Evolutionary conservation across 169 alveolate genomes (phyloP), one percentile per base, ranked within the genome.

Genomic region (Plasmodium adleri): DNA sequence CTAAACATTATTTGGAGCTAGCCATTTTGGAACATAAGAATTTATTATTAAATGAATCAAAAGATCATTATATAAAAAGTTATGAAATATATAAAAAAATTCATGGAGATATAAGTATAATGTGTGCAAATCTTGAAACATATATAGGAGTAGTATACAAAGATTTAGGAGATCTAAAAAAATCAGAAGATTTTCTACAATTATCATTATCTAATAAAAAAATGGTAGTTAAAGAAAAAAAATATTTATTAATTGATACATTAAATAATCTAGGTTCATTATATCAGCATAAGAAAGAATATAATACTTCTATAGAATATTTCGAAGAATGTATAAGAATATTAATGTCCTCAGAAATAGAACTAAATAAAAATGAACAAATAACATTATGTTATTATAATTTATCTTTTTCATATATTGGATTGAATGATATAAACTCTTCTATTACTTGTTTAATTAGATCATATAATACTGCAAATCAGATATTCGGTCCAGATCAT

Each of bases 21-120:
- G 92, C 92, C 39, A 86, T 86, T 26, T 71, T 86, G 67, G 92
- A 86, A 32, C 92, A 86, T 9, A 86, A 86, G 45, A 86, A 86
- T 86, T 71, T 86, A 28, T 32, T 86, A 71, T 64, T 86, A 17
- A 72, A 70, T 60, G 92, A 86, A 9, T 49, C 92, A 0, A 49
- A 86, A 72, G 63, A 70, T 70, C 92, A 86, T 60, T 86, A 86
- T 86, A 71, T 86, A 26, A 86, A 86, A 86, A 71, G 92, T 70
- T 71, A 71, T 26, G 92, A 86, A 58, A 86, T 86, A 43, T 86
- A 58, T 72, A 70, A 86, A 62, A 86, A 72, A 60, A 86, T 86
- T 13, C 32, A 71, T 49, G 87, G 88, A 12, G 92, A 86, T 45
- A 9, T 71, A 9, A 86, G 92, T 58, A 54, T 86, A 32, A 71